Evolutionary conservation across 73 alveolate species (phyloP).

Genomic region (Paramecium tetraurelia): DNA sequence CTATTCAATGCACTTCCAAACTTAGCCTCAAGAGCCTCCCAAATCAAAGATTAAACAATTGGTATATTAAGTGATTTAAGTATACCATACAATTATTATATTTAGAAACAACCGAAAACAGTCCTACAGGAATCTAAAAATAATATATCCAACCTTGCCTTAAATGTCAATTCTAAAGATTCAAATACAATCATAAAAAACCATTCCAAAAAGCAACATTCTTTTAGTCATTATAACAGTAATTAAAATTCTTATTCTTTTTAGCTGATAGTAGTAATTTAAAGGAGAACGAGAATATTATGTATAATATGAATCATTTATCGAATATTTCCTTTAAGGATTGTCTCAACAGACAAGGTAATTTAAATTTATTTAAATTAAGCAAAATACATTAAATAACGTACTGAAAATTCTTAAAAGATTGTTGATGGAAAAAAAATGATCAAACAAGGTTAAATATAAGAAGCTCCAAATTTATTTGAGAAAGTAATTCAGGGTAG

Average conservation of each 20-base stretch:
- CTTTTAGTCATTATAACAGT: conserved; percentile 4
- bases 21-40: not conserved
- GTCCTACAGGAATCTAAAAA: not conserved
- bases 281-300: not conserved
- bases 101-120: not conserved
- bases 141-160: not conserved
- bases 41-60: conserved; percentile 12
- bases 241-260: not conserved
- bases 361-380: not conserved
- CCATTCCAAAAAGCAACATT: not conserved
- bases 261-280: not conserved
- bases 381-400: not conserved
- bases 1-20: not conserved
- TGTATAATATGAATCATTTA: not conserved
- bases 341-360: not conserved
- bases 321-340: not conserved
- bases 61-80: not conserved
- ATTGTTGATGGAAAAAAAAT: conserved; percentile 20
- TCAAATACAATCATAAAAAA: not conserved
- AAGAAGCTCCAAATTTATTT: not conserved
- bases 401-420: not conserved
- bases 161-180: not conserved
- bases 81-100: not conserved
- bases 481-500: not conserved
- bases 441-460: not conserved